Base-by-base conservation (phyloP, 2,329 filamentous ascomycete species). In the Aulographum hederae region DNA sequence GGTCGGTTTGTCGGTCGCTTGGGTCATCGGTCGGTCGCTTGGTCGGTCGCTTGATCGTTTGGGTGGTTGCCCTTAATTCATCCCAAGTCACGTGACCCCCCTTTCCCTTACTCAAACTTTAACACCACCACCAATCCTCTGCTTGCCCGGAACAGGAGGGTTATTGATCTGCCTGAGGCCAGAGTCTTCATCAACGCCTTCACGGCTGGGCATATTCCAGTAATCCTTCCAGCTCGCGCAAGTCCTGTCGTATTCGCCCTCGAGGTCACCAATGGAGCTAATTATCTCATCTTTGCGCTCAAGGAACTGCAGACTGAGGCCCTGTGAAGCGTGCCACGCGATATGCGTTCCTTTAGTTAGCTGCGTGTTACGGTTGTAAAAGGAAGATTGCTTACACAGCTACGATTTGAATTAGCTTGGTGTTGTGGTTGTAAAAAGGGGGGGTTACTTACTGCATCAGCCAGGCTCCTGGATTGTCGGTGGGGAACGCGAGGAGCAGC, bases 391-490 rank as follows among this genome's bases (percentile, higher is more conserved):
- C 21, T n/a, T 8, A 25, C 21, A 8, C 21, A 8, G 21, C 21
- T 8, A n/a, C 21, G 8, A 25, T 25, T 8, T 8, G 21, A 25
- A 25, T 8, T 8, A 25, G 21, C 8, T 25, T 25, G 8, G 8
- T 8, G 21, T 25, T n/a, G 21, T n/a, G n/a, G n/a, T n/a, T n/a
- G n/a, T n/a, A n/a, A n/a, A n/a, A n/a, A n/a, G n/a, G n/a, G n/a
- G n/a, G n/a, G n/a, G n/a, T n/a, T n/a, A n/a, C n/a, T n/a, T n/a
- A n/a, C n/a, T 25, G 8, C 21, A 25, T 25, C n/a, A 25, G 21
- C 21, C 21, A 25, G 8, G n/a, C n/a, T 8, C 35, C 35, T 11
- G 35, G 35, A 19, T 37, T 37, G 21, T 37, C 23, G 2, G 28
- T 29, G 8, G 8, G 6, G 19, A 37, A 36, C 11, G 26, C 35